phyloP scores from a whole-genome alignment of 2,329 filamentous ascomycete genomes.

The Epichloe gansuensis region DNA sequence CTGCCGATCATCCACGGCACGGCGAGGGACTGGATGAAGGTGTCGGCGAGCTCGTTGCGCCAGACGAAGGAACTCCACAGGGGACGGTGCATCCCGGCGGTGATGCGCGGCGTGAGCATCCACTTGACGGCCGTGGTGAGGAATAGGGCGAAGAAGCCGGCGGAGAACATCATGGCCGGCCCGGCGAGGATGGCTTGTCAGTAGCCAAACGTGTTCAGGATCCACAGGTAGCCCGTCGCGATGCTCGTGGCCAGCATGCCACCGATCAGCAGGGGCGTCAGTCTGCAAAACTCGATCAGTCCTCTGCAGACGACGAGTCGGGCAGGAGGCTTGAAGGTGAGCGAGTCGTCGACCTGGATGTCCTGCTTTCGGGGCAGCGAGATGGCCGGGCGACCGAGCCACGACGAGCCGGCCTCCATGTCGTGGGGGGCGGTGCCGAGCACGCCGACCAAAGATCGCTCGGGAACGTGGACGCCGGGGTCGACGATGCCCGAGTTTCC shows the following conservation, averaged over 20 bases:
- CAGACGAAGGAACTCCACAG: constrained; percentile 14
- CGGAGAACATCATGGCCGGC: constrained; percentile 3
- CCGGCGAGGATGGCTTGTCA: constrained; percentile 8
- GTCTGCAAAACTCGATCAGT: constrained; percentile 9
- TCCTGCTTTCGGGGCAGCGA: constrained; percentile 8
- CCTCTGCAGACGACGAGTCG: constrained; percentile 7
- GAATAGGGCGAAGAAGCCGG: constrained; percentile 2
- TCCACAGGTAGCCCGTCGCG: constrained; percentile 6
- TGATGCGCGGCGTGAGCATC: constrained; percentile 9
- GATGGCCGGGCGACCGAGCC: constrained; percentile 13
- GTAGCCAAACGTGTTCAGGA: constrained; percentile 6
- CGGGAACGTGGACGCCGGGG: constrained; percentile 7
- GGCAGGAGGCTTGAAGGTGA: constrained; percentile 10
- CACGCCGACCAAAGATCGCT: constrained; percentile 9
- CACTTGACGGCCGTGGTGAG: constrained; percentile 11
- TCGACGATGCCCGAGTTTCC: constrained; percentile 12
- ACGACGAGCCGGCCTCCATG: constrained; percentile 11
- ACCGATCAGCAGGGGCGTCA: constrained; percentile 8
- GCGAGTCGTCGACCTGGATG: constrained; percentile 7
- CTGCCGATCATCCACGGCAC: constrained; percentile 8
- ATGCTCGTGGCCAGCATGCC: constrained; percentile 1
- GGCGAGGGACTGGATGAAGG: constrained; percentile 35
- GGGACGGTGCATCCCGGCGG: constrained; percentile 9
- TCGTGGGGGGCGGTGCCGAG: constrained; percentile 9
- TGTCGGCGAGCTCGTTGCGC: constrained; percentile 39